Base-by-base conservation (phyloP, 1,284 basidiomycete genomes). In the Rugosomyces carneus region DNA sequence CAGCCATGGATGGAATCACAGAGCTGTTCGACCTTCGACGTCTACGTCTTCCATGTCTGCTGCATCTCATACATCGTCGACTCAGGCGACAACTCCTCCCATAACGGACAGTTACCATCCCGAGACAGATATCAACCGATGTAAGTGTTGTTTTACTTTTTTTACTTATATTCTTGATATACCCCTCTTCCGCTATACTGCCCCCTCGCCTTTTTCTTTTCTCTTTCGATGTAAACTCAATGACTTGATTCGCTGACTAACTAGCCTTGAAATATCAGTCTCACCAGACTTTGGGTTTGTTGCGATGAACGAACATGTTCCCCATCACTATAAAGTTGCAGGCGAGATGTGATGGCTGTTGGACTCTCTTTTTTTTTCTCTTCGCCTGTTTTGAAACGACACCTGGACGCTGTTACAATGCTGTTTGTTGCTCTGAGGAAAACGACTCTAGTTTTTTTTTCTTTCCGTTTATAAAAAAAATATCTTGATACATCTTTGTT, bases 221-320 rank as follows among this genome's bases (percentile, higher is more conserved):
- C 18, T 29, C 55, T 44, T 53, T 24, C 13, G 29, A 31, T 10
- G 13, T 6, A 31, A 13, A 42, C 54, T 57, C 45, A 55, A n/a
- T 44, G 29, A 55, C 57, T 51, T 55, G 58, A 53, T 69, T 67
- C 68, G 67, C 73, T 76, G 68, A 75, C 66, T 52, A 58, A n/a
- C n/a, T n/a, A n/a, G 58, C 66, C 57, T 67, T 65, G 61, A 63
- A 64, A 46, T 45, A 54, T 57, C 69, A 84, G 84, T 84, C 76
- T 84, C 85, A 62, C 84, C 85, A 68, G 84, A 88, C 71, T 86
- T 85, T 70, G 83, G 81, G 56, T 86, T 78, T 70, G 82, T 86
- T 60, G 71, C 73, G 60, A 78, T 85, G 80, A 81, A 80, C 66
- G 83, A 84, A 61, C 80, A 84, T 57, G 64, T 84, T 40, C 66